Conservation (phyloP, 177 flowering plant species). For the Telopea speciosissima region DNA sequence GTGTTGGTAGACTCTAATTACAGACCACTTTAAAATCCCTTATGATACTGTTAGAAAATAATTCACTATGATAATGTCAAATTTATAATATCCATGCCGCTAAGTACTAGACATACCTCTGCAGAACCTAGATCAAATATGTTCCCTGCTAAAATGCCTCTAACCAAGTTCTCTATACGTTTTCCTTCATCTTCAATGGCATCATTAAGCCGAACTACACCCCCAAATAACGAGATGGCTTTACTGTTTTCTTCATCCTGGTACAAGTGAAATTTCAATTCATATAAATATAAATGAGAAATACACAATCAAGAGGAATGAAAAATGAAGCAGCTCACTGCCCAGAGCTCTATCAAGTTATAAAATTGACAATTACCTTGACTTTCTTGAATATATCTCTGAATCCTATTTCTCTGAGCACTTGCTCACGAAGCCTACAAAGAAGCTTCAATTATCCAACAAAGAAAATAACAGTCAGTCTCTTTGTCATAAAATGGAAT, state of each 20-base stretch:
- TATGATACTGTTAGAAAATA: too few relatives aligned
- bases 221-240: slow-evolving; percentile 72
- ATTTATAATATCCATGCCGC: background rate
- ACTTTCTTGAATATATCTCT: slow-evolving; percentile 93
- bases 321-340: background rate
- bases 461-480: slow-evolving; percentile 6
- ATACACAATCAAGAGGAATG: background rate
- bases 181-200: slow-evolving; percentile 73
- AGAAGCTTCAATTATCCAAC: slow-evolving; percentile 57
- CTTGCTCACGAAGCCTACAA: slow-evolving; percentile 84
- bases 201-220: slow-evolving; percentile 77
- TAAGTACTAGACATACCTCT: slow-evolving; percentile 38
- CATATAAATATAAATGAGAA: background rate
- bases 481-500: background rate
- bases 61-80: too few relatives aligned
- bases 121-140: slow-evolving; percentile 99
- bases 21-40: background rate
- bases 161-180: slow-evolving; percentile 73
- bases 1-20: background rate
- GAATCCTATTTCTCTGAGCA: slow-evolving; percentile 90
- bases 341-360: background rate
- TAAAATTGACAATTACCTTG: slow-evolving; percentile 43
- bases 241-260: slow-evolving; percentile 98
- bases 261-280: slow-evolving; percentile 5
- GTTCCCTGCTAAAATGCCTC: slow-evolving; percentile 98